Conservation (phyloP, 208 protist species). For the Leishmania aethiopica region DNA sequence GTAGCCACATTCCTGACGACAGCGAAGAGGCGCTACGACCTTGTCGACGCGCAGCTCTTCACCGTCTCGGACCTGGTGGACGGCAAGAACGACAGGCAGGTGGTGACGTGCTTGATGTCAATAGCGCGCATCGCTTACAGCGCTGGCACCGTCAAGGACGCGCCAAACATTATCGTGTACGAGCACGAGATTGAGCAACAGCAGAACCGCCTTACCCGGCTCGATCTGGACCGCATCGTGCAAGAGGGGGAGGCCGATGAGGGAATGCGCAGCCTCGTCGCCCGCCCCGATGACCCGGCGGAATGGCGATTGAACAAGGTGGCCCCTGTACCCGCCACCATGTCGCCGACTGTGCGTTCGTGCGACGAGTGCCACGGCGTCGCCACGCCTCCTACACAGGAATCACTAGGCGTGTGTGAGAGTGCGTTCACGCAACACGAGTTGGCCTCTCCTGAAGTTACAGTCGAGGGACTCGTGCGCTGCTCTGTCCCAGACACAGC, state of each 20-base stretch:
- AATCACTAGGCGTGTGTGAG: neutral
- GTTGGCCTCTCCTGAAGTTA: neutral
- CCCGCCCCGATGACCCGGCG: neutral
- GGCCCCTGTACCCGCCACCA: neutral
- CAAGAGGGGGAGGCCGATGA: slow-evolving; percentile 30
- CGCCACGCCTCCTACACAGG: neutral
- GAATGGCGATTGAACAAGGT: neutral
- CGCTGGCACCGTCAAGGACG: slow-evolving; percentile 36
- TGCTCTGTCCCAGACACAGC: neutral
- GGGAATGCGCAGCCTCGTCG: neutral
- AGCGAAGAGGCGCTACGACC: slow-evolving; percentile 38
- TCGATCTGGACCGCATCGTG: slow-evolving; percentile 43
- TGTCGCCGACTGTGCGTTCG: neutral
- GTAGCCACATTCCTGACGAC: slow-evolving; percentile 60
- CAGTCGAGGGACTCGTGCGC: neutral
- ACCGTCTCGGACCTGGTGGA: slow-evolving; percentile 79
- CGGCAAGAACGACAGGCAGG: slow-evolving; percentile 68
- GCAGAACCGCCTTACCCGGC: slow-evolving; percentile 31
- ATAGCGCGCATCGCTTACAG: slow-evolving; percentile 68
- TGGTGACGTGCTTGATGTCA: slow-evolving; percentile 78
- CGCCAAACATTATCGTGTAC: slow-evolving; percentile 54
- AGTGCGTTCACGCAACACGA: neutral
- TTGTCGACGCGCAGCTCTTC: slow-evolving; percentile 70
- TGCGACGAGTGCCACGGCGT: neutral
- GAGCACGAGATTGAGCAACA: slow-evolving; percentile 65